Base-by-base conservation (phyloP, 129 eudicot genomes). In the Centaurea solstitialis region DNA sequence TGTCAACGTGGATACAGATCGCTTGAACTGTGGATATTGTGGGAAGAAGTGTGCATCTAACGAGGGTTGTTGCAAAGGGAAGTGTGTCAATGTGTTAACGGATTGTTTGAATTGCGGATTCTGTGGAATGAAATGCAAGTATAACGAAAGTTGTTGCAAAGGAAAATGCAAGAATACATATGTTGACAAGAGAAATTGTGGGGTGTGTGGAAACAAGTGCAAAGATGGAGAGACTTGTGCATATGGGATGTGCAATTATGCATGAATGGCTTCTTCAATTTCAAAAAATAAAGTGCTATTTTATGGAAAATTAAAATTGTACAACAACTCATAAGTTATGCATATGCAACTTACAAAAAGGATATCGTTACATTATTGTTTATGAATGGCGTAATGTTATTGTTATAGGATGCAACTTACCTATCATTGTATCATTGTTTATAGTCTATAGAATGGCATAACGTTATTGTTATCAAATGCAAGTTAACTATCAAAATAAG, bases 161-260 rank as follows among this genome's bases (percentile, higher is more conserved):
- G 90, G 87, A 26, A 80, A 77, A 75, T 87, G 90, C 43, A 71
- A 72, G 50, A 84, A 83, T 50, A 20, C 81, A 59, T 80, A 61
- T 28, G 61, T 45, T 24, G 85, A 87, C 43, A 77, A 62, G 76
- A 84, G 17, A 45, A 66, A 87, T 20, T 87, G 87, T 24, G 87
- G 86, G 17, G 79, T 28, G 80, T 87, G 90, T 80, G 38, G 84
- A 11, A 87, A 80, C 72, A 83, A 81, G 86, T 87, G 90, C 86
- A 84, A 84, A 57, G 12, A 84, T 37, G 74, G 84, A n/a, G 78
- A 80, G 62, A 68, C 71, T 38, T 87, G 90, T 80, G 90, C 68
- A 22, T 83, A 47, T 43, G 87, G 87, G 24, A 76, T 87, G 90
- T 87, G 90, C 74, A 83, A 57, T 79, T 87, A 87, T 73, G 90